phyloP scores from a whole-genome alignment of 2,329 filamentous ascomycete species.

The Verticillium isaacii region DNA sequence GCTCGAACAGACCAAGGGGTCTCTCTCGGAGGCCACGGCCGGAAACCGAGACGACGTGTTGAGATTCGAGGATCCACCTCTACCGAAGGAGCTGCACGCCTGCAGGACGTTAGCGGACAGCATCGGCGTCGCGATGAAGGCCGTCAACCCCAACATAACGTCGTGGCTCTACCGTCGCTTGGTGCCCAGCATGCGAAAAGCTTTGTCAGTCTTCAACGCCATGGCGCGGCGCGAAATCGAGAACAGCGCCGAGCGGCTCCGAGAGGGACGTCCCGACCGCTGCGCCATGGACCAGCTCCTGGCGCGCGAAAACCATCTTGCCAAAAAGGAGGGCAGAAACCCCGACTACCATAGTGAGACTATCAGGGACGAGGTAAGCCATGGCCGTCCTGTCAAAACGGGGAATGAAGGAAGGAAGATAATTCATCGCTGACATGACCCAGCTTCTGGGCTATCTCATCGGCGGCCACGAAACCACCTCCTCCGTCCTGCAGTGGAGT shows the following conservation, averaged over 20 bases:
- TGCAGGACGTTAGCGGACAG: not conserved
- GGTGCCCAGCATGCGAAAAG: not conserved
- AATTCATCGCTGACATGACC: not conserved
- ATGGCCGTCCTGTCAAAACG: not conserved
- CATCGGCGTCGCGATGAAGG: not conserved
- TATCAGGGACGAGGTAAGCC: constrained; percentile 26
- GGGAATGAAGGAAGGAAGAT: not conserved
- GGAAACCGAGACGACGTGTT: not conserved
- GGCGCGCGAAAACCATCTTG: constrained; percentile 22
- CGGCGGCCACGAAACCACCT: constrained; percentile 21
- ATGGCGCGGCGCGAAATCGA: constrained; percentile 4
- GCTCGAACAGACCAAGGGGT: not conserved
- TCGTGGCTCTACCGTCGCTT: not conserved
- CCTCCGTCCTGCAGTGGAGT: constrained; percentile 15
- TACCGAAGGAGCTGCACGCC: not conserved
- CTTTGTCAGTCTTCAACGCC: not conserved
- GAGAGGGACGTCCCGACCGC: not conserved
- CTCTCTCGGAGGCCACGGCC: not conserved
- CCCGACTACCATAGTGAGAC: constrained; percentile 22
- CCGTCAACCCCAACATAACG: not conserved
- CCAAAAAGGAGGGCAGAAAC: constrained; percentile 21
- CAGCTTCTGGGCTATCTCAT: constrained; percentile 20
- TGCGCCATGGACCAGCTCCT: constrained; percentile 27
- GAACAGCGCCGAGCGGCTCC: not conserved
- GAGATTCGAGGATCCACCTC: not conserved